A percentile compares a stretch with the other conserved stretches of the same genome.
Conservation (phyloP, 768 basidiomycete species). For the Lentinula sp. region DNA sequence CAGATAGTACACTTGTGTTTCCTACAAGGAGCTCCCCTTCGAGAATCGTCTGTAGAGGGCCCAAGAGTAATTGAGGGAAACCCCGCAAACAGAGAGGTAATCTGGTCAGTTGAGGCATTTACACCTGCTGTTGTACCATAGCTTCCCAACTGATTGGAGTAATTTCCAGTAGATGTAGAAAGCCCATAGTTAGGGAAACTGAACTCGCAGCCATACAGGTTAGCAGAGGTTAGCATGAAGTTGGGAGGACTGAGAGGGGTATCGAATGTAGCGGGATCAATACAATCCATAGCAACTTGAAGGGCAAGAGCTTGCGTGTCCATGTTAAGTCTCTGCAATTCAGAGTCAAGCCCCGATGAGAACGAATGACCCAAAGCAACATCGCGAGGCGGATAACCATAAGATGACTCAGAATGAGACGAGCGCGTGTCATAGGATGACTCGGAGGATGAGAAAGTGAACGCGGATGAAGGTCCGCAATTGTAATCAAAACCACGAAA, state of each 20-base stretch:
- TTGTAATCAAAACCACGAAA: constrained; percentile 57
- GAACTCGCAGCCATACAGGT: constrained; percentile 34
- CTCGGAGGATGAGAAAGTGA: constrained; percentile 68
- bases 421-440: constrained; percentile 68
- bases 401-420: constrained; percentile 63
- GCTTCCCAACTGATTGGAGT: constrained; percentile 43
- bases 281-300: constrained; percentile 17
- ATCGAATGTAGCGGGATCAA: constrained; percentile 46
- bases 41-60: constrained; percentile 30
- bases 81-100: constrained; percentile 43
- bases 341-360: constrained; percentile 66
- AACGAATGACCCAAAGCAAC: constrained; percentile 47
- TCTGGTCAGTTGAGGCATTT: constrained; percentile 49
- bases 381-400: constrained; percentile 50
- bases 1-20: constrained; percentile 75
- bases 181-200: constrained; percentile 65
- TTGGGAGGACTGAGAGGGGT: constrained; percentile 41
- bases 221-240: constrained; percentile 24
- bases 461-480: constrained; percentile 68
- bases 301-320: constrained; percentile 28
- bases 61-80: constrained; percentile 37
- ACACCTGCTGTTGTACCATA: constrained; percentile 24
- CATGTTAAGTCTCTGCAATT: constrained; percentile 58
- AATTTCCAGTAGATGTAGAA: constrained; percentile 36
- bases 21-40: constrained; percentile 61